Base-by-base conservation (phyloP, 192 early-diverging fungal species). In the Backusella tuberculispora region DNA sequence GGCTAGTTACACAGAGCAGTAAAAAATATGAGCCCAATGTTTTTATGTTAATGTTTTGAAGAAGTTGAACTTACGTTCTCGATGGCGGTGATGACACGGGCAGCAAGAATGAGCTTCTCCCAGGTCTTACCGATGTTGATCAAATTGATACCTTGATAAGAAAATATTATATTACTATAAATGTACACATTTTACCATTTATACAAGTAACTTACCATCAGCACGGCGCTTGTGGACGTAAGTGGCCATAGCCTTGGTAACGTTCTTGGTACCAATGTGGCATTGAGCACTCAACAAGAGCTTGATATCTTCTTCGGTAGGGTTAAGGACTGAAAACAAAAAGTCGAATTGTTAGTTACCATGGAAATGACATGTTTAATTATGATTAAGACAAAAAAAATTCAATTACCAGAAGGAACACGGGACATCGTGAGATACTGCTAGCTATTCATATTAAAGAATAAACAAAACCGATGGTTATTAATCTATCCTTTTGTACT, bases 71-170 rank as follows among this genome's bases (percentile, higher is more conserved):
- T 70, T 78, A 78, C 77, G 91, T 99, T 98, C 89, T 99, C 97
- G 76, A 99, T 94, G 85, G 97, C 92, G 69, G 95, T 95, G 76
- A 99, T 96, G 87, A 99, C 91, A 88, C 98, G 96, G 76, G 98
- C 97, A 80, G 98, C 98, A 73, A 99, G 87, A 48, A 99, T 90
- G 66, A 99, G 85, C 94, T 99, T 99, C 90, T 98, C 98, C 95
- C 97, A 99, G 85, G 98, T 99, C 93, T 99, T 99, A 79, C 93
- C 95, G 67, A 97, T 90, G 93, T 99, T 98, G 90, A 99, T 97
- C 87, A 99, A 89, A 92, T 99, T 89, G 82, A 99, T 88, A 85
- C 93, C 94, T 91, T 63, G 3, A 17, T 19, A 34, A 9, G 3
- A 38, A 69, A 15, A 26, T 6, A 21, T 2, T 14, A 43, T 21